Conservation (phyloP, 2,329 filamentous ascomycete genomes). For the Fusarium multiceps region DNA sequence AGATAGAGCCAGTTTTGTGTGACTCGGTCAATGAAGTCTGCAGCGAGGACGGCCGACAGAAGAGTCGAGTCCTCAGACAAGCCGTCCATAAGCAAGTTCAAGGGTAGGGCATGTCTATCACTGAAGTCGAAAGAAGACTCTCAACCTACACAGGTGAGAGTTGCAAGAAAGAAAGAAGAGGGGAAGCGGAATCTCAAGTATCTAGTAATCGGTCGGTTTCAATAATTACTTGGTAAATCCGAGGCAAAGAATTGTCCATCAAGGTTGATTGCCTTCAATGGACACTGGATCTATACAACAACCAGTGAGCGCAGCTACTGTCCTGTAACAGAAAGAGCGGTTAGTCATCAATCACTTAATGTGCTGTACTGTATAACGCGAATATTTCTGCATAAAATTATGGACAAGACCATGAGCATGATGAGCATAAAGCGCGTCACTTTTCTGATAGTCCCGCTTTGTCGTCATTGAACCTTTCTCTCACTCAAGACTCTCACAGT, state of each 20-base stretch:
- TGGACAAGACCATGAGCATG: background rate
- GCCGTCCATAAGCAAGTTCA: conserved; percentile 43
- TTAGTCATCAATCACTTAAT: conserved; percentile 39
- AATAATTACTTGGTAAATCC: background rate
- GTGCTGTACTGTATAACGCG: background rate
- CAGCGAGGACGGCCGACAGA: conserved; percentile 29
- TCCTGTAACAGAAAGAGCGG: background rate
- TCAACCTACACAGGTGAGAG: conserved; percentile 5
- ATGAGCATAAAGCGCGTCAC: conserved; percentile 23
- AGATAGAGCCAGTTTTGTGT: background rate
- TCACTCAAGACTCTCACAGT: conserved; percentile 4
- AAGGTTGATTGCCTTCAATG: conserved; percentile 42
- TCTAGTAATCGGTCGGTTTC: background rate
- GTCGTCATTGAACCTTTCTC: conserved; percentile 30
- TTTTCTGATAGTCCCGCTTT: conserved; percentile 36
- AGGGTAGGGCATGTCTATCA: conserved; percentile 25
- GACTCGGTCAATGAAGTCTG: conserved; percentile 38
- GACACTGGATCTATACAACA: background rate
- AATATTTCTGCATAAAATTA: background rate
- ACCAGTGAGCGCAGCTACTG: background rate
- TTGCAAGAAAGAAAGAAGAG: background rate
- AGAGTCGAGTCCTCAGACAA: conserved; percentile 43
- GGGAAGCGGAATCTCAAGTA: background rate
- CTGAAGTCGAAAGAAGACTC: background rate
- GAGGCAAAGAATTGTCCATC: conserved; percentile 43